These are phyloP conservation scores for Phoma sp. DNA, from an alignment of 2,329 filamentous ascomycete genomes.

Conservation along the genomic window DNA sequence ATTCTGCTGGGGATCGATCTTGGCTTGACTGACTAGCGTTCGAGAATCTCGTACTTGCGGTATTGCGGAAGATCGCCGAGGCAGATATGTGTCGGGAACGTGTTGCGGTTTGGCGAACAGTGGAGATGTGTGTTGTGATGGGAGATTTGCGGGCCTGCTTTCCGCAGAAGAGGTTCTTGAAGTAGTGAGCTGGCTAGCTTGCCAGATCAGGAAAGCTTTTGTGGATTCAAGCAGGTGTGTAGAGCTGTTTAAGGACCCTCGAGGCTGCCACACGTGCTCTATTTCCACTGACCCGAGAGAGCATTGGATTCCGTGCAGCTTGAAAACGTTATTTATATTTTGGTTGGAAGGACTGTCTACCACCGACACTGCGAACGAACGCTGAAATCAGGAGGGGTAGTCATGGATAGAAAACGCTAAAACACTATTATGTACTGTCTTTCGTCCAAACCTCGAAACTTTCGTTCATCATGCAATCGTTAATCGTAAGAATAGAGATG, in stretches of 20 bases:
- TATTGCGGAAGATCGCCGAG: neutral
- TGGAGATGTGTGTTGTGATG: neutral
- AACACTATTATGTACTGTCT: slow-evolving; percentile 6
- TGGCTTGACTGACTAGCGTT: neutral
- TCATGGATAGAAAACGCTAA: neutral
- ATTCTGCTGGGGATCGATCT: neutral
- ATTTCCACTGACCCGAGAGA: too few relatives aligned
- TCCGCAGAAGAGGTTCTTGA: neutral
- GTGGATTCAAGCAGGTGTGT: neutral
- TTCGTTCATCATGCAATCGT: slow-evolving; percentile 9
- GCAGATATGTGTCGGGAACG: neutral
- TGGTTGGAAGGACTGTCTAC: too few relatives aligned
- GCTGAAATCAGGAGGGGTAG: neutral
- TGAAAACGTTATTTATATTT: too few relatives aligned
- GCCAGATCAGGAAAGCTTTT: neutral
- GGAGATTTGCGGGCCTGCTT: neutral
- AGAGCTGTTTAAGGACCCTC: too few relatives aligned
- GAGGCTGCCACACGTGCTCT: too few relatives aligned
- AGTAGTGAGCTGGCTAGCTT: neutral
- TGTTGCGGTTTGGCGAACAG: neutral
- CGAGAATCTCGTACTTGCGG: neutral
- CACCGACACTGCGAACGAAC: too few relatives aligned
- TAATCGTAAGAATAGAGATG: neutral
- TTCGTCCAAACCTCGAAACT: neutral
- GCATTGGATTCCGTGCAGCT: too few relatives aligned